A percentile compares a stretch with the other conserved stretches of the same genome.
Evolutionary conservation across 2,329 filamentous ascomycete genomes (phyloP).

Genomic region (Verticillium dahliae): DNA sequence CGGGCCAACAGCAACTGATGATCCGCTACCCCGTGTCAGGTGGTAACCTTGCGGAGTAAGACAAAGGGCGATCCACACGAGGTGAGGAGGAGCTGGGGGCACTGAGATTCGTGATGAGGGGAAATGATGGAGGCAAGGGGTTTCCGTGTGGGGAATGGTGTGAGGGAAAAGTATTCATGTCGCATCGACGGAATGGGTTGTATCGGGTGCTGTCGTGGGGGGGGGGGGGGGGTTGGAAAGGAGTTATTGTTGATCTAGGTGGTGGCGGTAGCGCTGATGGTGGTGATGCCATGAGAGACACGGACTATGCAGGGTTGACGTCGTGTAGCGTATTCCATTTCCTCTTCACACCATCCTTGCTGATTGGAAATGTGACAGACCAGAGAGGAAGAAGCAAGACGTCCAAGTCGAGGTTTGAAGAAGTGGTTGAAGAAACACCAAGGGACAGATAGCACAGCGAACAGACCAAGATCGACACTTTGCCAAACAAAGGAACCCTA

Average conservation of each 20-base stretch:
- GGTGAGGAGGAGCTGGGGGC: neutral
- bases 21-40: neutral
- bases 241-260: neutral
- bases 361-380: neutral
- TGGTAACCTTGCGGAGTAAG: neutral
- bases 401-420: neutral
- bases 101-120: neutral
- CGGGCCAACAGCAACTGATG: neutral
- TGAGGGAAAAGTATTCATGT: neutral
- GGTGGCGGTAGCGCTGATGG: neutral
- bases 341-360: neutral
- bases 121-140: neutral
- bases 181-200: neutral
- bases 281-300: neutral
- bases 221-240: constrained; percentile 8
- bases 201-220: neutral
- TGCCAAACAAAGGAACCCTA: neutral
- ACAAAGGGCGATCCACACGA: neutral
- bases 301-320: neutral
- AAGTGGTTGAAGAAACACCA: neutral
- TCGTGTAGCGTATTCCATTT: neutral
- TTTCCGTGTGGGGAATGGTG: neutral
- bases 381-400: neutral
- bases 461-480: neutral
- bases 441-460: neutral